Evolutionary conservation across 176 grass and related monocot species (phyloP).

Genomic region (Hordeum marinum): DNA sequence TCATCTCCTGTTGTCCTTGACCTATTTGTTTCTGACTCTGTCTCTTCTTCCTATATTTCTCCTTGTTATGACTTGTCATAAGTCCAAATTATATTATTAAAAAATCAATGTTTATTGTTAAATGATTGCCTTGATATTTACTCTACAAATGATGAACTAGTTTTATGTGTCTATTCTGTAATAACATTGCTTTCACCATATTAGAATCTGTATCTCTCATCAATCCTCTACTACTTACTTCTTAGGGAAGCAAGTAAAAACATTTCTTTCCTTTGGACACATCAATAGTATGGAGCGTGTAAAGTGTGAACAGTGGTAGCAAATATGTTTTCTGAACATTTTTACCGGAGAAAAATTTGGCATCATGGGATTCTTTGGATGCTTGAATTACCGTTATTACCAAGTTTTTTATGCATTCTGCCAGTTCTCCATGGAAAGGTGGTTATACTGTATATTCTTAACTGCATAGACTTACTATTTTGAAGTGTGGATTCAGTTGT

Average conservation of each 20-base stretch:
- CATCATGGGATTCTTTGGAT: constrained; percentile 17
- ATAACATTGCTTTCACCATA: not conserved
- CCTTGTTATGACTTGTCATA: too few relatives aligned
- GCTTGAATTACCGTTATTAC: constrained; percentile 31
- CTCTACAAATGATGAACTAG: not conserved
- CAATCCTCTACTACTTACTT: constrained; percentile 3
- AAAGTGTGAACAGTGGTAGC: constrained; percentile 40
- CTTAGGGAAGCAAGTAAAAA: constrained; percentile 25
- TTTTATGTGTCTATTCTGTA: not conserved
- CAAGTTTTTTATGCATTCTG: constrained; percentile 34
- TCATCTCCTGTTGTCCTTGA: not conserved
- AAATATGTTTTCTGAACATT: constrained; percentile 33
- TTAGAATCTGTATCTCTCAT: not conserved
- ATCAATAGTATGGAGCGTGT: constrained; percentile 44
- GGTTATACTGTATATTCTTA: not conserved
- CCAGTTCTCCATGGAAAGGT: constrained; percentile 28
- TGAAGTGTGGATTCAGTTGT: not conserved
- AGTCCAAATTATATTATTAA: too few relatives aligned
- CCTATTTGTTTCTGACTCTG: not conserved
- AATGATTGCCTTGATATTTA: not conserved
- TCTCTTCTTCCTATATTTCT: too few relatives aligned
- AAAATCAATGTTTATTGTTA: not conserved
- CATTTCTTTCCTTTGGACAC: constrained; percentile 38
- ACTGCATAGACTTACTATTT: not conserved
- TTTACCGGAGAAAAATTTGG: constrained; percentile 46